phyloP scores from a whole-genome alignment of 306 rosid genomes.

The Cicer chorassanicum region DNA sequence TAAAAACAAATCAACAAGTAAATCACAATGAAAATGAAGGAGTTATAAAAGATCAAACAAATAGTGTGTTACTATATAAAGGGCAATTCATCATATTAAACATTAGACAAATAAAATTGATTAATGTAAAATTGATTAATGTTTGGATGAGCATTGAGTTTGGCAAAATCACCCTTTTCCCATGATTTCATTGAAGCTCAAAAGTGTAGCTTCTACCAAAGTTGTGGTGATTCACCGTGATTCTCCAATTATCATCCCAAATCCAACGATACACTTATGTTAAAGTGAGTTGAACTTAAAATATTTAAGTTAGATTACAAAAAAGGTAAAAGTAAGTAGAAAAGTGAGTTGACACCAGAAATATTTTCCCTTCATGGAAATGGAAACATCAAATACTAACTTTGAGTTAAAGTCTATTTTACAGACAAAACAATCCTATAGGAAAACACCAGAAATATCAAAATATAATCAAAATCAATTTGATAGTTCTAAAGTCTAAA shows the following conservation, averaged over 20 bases:
- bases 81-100: not conserved
- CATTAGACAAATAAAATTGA: not conserved
- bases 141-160: too few relatives aligned
- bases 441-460: not conserved
- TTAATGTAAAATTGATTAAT: not conserved
- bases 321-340: not conserved
- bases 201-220: too few relatives aligned
- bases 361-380: not conserved
- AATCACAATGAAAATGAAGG: slow-evolving; percentile 11
- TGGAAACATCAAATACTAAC: not conserved
- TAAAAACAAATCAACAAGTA: not conserved
- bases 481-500: not conserved
- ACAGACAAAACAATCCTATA: too few relatives aligned
- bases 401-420: not conserved
- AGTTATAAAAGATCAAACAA: slow-evolving; percentile 3
- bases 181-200: too few relatives aligned
- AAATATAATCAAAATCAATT: not conserved
- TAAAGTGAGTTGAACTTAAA: not conserved
- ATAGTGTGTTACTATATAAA: not conserved
- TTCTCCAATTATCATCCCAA: too few relatives aligned
- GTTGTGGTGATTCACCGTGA: too few relatives aligned
- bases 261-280: too few relatives aligned
- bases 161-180: too few relatives aligned
- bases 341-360: not conserved
- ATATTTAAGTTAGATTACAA: not conserved